Conservation (phyloP, 768 basidiomycete genomes). For the Phlegmacium glaucopus region DNA sequence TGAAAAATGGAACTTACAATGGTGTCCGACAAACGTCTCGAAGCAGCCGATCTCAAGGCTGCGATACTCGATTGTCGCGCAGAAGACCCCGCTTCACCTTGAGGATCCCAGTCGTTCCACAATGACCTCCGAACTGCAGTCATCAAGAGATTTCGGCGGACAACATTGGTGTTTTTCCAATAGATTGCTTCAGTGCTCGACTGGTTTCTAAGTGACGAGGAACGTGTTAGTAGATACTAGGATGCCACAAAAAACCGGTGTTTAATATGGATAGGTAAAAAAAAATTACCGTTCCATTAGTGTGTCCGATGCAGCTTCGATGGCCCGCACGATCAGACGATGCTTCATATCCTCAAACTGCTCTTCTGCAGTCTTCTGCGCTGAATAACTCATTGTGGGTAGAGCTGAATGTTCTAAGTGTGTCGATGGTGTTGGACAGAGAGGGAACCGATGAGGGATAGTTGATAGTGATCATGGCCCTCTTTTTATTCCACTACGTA, state of each 20-base stretch:
- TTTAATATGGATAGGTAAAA: neutral
- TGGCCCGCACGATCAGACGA: no score
- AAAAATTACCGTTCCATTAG: no score
- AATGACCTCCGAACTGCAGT: neutral
- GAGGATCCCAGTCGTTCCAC: neutral
- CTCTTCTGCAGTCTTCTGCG: no score
- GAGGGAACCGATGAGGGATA: no score
- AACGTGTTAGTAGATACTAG: neutral
- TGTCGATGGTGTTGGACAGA: no score
- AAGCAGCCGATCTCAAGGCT: neutral
- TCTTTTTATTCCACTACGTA: no score
- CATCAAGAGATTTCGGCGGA: neutral
- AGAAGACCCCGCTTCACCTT: neutral
- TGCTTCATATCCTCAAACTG: no score
- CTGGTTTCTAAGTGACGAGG: neutral
- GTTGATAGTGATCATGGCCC: no score
- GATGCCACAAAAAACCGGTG: neutral
- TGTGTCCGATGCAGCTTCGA: no score
- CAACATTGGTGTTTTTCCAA: neutral
- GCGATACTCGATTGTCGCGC: neutral
- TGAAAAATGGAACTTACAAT: neutral
- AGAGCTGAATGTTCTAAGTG: no score
- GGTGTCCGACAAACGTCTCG: neutral
- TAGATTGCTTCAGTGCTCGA: neutral
- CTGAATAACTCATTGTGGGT: no score